Evolutionary conservation across 768 basidiomycete species (phyloP), one percentile per base, ranked within the genome.

Genomic region (Suillus spraguei): DNA sequence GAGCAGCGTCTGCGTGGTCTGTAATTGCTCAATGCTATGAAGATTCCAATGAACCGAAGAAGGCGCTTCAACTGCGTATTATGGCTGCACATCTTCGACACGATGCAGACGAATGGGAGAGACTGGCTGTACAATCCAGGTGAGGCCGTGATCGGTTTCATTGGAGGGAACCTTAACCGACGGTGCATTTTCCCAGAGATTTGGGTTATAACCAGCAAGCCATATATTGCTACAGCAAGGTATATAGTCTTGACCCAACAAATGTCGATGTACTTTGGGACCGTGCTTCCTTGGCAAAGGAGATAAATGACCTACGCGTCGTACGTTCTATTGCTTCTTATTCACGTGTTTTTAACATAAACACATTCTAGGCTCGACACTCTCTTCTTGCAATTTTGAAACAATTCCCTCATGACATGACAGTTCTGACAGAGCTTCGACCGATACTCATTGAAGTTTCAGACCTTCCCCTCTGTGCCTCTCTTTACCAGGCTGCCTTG

Each of bases 191-290:
- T 52, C 56, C 13, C 58, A 74, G 94, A 66, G 86, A 87, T 16
- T 72, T 87, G 32, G 91, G 90, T 2, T 87, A 87, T 64, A 83
- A 86, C 52, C 91, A 95, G 63, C 95, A 98, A 74, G 93, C 94
- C 3, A 73, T 97, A 41, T 98, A 98, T 71, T 99, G 97, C 71
- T 93, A 92, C 71, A 82, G 90, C 0, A 96, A 97, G 71, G 85
- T 92, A 1, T 84, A 89, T 68, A 87, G 83, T 63, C 79, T 92
- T 28, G 90, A 97, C 70, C 91, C 92, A 1, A 81, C 83, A 9
- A 95, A 98, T 66, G 85, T 92, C 17, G 88, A 91, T 63, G 91
- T 92, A 5, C 82, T 94, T 17, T 97, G 94, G 93, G 95, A 98
- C 68, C 85, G 94, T 2, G 94, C 95, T 0, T 81, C 85, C 5